Evolutionary conservation across 2,329 filamentous ascomycete genomes (phyloP).

Genomic region (Samsoniella hepiali): DNA sequence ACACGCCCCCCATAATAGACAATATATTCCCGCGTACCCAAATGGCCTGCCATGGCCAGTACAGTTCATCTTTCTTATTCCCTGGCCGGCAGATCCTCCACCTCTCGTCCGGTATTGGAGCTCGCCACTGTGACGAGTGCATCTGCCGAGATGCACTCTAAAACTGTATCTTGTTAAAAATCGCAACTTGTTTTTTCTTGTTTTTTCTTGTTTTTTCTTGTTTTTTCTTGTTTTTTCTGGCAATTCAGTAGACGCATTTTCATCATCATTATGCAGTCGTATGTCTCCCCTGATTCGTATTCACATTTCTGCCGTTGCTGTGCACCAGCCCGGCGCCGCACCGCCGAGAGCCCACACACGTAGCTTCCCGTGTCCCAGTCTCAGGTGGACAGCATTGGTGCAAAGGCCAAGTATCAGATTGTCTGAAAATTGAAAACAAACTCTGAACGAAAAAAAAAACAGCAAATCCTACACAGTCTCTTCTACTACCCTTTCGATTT

Average conservation of each 20-base stretch:
- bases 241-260: too few relatives aligned
- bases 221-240: too few relatives aligned
- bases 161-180: too few relatives aligned
- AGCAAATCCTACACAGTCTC: not conserved
- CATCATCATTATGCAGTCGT: too few relatives aligned
- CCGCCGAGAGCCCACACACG: not conserved
- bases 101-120: not conserved
- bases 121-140: not conserved
- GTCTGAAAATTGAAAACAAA: not conserved
- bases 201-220: too few relatives aligned
- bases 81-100: not conserved
- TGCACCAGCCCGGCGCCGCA: not conserved
- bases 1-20: not conserved
- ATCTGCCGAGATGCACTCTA: too few relatives aligned
- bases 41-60: not conserved
- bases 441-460: not conserved
- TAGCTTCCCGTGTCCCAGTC: not conserved
- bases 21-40: not conserved
- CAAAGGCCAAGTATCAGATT: not conserved
- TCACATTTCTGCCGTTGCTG: not conserved
- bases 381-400: not conserved
- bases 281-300: not conserved
- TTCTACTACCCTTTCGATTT: not conserved
- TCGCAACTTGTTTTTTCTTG: too few relatives aligned
- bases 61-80: not conserved